A percentile compares a stretch with the other conserved stretches of the same genome.
These are phyloP conservation scores for Trichoderma erinaceum DNA, from an alignment of 495 filamentous ascomycete species.

Conservation along the genomic window DNA sequence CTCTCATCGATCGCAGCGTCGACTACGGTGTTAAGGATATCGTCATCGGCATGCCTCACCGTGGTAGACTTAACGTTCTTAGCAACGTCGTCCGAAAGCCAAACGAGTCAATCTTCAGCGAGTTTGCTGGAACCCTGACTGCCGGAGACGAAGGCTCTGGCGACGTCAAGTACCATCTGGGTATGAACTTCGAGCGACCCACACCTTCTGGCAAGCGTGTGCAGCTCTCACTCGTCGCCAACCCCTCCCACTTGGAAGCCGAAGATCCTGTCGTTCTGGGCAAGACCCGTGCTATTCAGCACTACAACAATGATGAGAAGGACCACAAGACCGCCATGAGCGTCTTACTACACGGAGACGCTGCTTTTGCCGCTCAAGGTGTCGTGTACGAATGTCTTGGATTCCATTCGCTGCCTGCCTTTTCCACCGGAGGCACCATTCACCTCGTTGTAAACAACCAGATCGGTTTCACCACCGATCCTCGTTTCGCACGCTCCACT, in stretches of 20 bases:
- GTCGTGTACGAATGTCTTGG: conserved; percentile 98
- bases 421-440: conserved; percentile 95
- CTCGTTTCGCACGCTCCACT: conserved; percentile 91
- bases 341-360: conserved; percentile 92
- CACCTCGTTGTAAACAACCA: conserved; percentile 99
- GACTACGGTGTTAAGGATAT: conserved; percentile 99
- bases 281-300: conserved; percentile 95
- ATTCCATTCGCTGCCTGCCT: conserved; percentile 89
- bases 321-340: conserved; percentile 86
- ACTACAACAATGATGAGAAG: conserved; percentile 96
- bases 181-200: conserved; percentile 99
- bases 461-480: conserved; percentile 99
- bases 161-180: conserved; percentile 98
- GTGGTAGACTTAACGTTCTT: conserved; percentile 94
- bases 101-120: conserved; percentile 98
- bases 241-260: conserved; percentile 96
- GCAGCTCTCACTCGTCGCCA: conserved; percentile 94
- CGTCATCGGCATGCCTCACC: conserved; percentile 98
- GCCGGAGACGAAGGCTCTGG: conserved; percentile 93
- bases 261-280: conserved; percentile 97
- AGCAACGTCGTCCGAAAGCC: conserved; percentile 98
- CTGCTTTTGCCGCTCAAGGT: conserved; percentile 93
- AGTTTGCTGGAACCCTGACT: conserved; percentile 85
- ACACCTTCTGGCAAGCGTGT: conserved; percentile 98
- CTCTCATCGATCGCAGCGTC: conserved; percentile 93